Conservation (phyloP, 345 rosid species). For the Euphorbia tirucalli region DNA sequence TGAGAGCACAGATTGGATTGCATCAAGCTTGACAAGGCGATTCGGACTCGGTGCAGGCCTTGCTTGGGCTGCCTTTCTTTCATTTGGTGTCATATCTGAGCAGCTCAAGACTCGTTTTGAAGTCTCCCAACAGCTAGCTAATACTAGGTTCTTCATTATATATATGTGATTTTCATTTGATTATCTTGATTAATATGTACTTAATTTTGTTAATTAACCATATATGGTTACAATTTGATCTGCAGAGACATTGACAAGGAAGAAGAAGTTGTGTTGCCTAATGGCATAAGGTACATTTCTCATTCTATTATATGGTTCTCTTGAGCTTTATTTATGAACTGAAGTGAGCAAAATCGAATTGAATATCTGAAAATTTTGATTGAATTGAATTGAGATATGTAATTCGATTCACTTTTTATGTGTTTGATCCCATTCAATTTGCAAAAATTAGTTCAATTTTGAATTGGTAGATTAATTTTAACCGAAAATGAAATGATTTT, state of each 20-base stretch:
- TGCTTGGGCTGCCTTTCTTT: conserved; percentile 80
- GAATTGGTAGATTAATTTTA: too few species aligned
- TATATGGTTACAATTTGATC: background rate
- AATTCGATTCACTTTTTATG: too few species aligned
- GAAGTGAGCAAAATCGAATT: too few species aligned
- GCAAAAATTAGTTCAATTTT: too few species aligned
- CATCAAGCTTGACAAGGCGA: conserved; percentile 77
- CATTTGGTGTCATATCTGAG: conserved; percentile 81
- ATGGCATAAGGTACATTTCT: conserved; percentile 63
- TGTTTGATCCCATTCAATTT: too few species aligned
- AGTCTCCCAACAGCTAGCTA: conserved; percentile 72
- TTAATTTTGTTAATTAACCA: background rate
- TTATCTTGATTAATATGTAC: background rate
- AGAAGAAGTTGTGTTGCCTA: conserved; percentile 71
- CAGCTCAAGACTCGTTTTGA: conserved; percentile 84
- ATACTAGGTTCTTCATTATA: conserved; percentile 88
- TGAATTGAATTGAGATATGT: too few species aligned
- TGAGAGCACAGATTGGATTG: conserved; percentile 83
- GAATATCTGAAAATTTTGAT: too few species aligned
- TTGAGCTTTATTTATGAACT: background rate
- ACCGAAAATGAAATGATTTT: too few species aligned
- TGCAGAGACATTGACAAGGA: conserved; percentile 68
- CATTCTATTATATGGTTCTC: too few species aligned
- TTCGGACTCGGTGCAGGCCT: conserved; percentile 92
- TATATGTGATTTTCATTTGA: background rate